phyloP scores from a whole-genome alignment of 768 basidiomycete genomes.

The Paxillus ammoniavirescens region DNA sequence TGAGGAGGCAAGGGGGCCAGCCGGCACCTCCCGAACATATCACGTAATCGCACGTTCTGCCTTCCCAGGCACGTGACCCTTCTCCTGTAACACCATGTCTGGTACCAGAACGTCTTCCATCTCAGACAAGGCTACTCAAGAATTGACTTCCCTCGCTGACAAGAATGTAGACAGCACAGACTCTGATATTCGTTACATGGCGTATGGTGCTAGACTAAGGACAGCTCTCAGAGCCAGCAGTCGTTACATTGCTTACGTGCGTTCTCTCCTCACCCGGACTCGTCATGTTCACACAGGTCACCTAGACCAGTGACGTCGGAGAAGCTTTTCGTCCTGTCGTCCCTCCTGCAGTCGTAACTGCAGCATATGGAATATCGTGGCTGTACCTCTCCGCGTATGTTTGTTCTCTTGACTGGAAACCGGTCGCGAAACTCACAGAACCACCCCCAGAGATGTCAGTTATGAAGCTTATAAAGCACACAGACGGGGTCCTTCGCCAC shows the following conservation, averaged over 20 bases:
- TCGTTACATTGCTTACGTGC: constrained; percentile 78
- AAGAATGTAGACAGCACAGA: constrained; percentile 64
- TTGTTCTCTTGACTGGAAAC: no score
- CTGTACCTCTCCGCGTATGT: constrained; percentile 66
- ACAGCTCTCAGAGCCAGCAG: constrained; percentile 69
- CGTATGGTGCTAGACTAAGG: constrained; percentile 74
- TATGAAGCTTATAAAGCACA: constrained; percentile 83
- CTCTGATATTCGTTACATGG: constrained; percentile 68
- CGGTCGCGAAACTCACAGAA: background rate
- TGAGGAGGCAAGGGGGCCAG: background rate
- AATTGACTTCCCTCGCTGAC: constrained; percentile 59
- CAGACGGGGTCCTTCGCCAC: constrained; percentile 59
- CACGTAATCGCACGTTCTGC: constrained; percentile 16
- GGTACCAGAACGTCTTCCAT: constrained; percentile 3
- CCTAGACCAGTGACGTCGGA: constrained; percentile 76
- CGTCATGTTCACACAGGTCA: constrained; percentile 15
- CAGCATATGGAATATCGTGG: constrained; percentile 83
- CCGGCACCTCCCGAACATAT: constrained; percentile 13
- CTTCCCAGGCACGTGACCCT: background rate
- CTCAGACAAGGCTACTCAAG: constrained; percentile 39
- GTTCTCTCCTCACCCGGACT: constrained; percentile 16
- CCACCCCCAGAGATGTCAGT: constrained; percentile 53
- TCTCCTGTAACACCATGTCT: constrained; percentile 9
- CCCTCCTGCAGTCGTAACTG: constrained; percentile 65
- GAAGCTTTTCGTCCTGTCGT: constrained; percentile 83